Base-by-base conservation (phyloP, 139 green algal genomes). In the Choricystis sp. region DNA sequence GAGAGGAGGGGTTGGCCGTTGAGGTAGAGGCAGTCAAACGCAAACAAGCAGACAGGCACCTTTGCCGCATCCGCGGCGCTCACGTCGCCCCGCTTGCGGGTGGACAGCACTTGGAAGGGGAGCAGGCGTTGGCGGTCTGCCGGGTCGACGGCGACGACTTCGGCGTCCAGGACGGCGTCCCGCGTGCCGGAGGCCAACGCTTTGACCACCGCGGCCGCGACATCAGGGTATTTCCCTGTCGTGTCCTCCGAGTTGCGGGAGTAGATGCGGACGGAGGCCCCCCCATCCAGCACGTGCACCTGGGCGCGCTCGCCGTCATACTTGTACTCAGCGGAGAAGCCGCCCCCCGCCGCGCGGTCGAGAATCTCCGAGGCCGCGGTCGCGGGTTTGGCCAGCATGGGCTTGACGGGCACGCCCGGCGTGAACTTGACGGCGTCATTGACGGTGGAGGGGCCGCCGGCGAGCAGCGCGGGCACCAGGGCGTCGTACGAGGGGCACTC, bases 251-350 rank as follows among this genome's bases (percentile, higher is more conserved):
- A 74, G 74, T 95, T 97, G 59, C 84, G 74, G 65, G 74, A 86
- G 78, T 86, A 90, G 57, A 89, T 81, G 65, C 77, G 78, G 55
- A 85, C 65, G 23, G 55, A 23, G 31, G 29, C 2, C 49, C 29
- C 26, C 14, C 29, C 75, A 56, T 91, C 75, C 56, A 78, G 59
- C 48, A 95, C 69, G 66, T 86, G 80, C 19, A 92, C 75, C 77
- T 97, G 90, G 19, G 85, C 86, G 2, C 91, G 74, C 77, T 98
- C 90, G 1, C 91, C 91, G 72, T 97, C 92, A 64, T 98, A 98
- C 77, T 98, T 98, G 83, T 96, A 96, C 76, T 98, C 92, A 68
- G 85, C 95, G 9, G 87, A 96, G 75, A 98, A 97, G 40, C 40
- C 40, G 9, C 16, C 40, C 9, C 40, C 40, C 40, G 40, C 40